Evolutionary conservation across 108 stramenopile species (phyloP), one percentile per base, ranked within the genome.

Genomic region (Conticribra weissflogii): DNA sequence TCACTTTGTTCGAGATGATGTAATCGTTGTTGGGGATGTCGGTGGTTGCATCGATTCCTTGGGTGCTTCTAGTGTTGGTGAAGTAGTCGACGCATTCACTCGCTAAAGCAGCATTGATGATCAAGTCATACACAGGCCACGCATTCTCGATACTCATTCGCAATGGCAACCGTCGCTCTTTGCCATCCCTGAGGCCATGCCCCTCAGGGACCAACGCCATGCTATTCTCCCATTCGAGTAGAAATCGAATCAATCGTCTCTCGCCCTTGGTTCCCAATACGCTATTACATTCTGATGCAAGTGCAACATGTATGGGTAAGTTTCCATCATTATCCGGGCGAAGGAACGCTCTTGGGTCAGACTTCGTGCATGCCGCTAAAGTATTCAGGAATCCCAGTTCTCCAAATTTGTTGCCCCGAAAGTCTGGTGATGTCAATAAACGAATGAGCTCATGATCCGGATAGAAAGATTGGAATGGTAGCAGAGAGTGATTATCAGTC

Each of bases 391-490:
- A 81, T 0, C 75, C 71, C 21, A 27, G 19, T 34, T 50, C 49
- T 53, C 81, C 81, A 62, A 81, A 81, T 58, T 76, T 71, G 18
- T 28, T 54, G 17, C 81, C 81, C 31, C 48, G 45, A 65, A 72
- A 81, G 46, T 55, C 70, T 1, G 64, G 70, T 2, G 81, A 81
- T 14, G 60, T 66, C 3, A 81, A 44, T 19, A 64, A 56, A 14
- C 74, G 54, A 21, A 81, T 71, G 3, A 81, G 59, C 34, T 76
- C 81, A 54, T 81, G 81, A 72, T 76, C 76, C 9, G 81, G 79
- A 46, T 75, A 80, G 51, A 80, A 80, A 30, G 63, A 51, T 44
- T 77, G 56, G 44, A 52, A 49, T 53, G 32, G 51, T 22, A 54
- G 64, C 8, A 36, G 23, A 1, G 33, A 12, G 24, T 34, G 59